Evolutionary conservation across 2,329 filamentous ascomycete species (phyloP).

Genomic region (Tricladium varicosporioides): DNA sequence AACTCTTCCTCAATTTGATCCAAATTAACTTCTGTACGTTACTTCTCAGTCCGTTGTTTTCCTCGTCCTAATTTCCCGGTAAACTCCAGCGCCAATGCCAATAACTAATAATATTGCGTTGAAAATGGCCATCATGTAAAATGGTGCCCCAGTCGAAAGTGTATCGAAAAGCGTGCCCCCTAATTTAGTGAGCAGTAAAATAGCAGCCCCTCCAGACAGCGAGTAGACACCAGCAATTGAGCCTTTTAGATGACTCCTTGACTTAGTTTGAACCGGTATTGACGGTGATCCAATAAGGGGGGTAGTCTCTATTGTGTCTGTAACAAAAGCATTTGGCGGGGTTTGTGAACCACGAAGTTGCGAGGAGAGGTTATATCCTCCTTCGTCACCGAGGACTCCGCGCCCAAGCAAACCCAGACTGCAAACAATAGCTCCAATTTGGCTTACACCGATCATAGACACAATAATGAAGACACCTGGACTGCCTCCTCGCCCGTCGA

Average conservation of each 20-base stretch:
- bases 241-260: slow-evolving; percentile 65
- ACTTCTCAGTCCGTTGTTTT: slow-evolving; percentile 3
- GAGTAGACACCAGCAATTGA: slow-evolving; percentile 95
- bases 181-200: slow-evolving; percentile 85
- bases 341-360: slow-evolving; percentile 24
- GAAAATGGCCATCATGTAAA: slow-evolving; percentile 91
- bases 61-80: slow-evolving; percentile 25
- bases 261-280: slow-evolving; percentile 18
- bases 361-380: slow-evolving; percentile 32
- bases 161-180: slow-evolving; percentile 85
- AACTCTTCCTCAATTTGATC: too few relatives aligned
- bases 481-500: slow-evolving; percentile 64
- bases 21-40: too few relatives aligned
- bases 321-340: not conserved
- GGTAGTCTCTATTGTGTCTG: slow-evolving; percentile 21
- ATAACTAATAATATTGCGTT: slow-evolving; percentile 69
- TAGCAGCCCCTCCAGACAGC: slow-evolving; percentile 84
- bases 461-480: slow-evolving; percentile 73
- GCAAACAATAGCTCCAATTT: slow-evolving; percentile 95
- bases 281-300: slow-evolving; percentile 31
- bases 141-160: slow-evolving; percentile 72
- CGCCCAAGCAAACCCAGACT: slow-evolving; percentile 84
- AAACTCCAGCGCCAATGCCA: slow-evolving; percentile 29
- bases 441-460: slow-evolving; percentile 80
- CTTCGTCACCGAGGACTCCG: slow-evolving; percentile 62